Evolutionary conservation across 108 stramenopile species (phyloP), one percentile per base, ranked within the genome.

Genomic region (Fistulifera pelliculosa): DNA sequence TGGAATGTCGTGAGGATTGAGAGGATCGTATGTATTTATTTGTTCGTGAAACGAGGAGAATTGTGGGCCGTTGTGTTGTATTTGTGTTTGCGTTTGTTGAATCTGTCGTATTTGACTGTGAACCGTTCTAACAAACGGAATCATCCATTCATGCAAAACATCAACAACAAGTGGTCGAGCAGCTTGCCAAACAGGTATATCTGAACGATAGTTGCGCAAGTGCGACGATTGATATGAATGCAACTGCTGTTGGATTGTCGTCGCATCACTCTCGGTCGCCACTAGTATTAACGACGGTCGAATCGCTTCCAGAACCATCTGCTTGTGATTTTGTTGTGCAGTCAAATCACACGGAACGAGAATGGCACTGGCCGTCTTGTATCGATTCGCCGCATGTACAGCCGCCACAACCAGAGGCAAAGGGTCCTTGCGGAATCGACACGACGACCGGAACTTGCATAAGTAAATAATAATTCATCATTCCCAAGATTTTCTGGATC

Each of bases 361-460:
- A 16, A 41, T 45, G 13, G 19, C 47, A 35, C 31, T 35, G 3
- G 16, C 22, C 19, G 6, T 11, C 1, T 13, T 8, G 1, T 7
- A 47, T 7, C 17, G 5, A 79, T 85, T 82, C 38, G 78, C 47
- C 1, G 74, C 60, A 59, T 84, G 80, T 1, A 87, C 70, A 3
- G 79, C 83, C 38, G 84, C 41, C 0, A 85, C 68, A 51, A 75
- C 73, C 19, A 86, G 25, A 4, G 90, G 83, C 1, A 91, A 74
- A 73, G 1, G 80, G 79, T 11, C 90, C 90, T 62, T 91, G 85
- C 26, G 90, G 90, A 58, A 91, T 85, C 13, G 83, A 79, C 15
- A 87, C 74, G 24, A 79, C 81, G 11, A 90, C 51, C 22, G 56
- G 56, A 35, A 6, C 3, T 35, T 35, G 31, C 8, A 3, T 3